Evolutionary conservation across 2,329 filamentous ascomycete species (phyloP).

Genomic region (Akanthomyces dipterigenus): DNA sequence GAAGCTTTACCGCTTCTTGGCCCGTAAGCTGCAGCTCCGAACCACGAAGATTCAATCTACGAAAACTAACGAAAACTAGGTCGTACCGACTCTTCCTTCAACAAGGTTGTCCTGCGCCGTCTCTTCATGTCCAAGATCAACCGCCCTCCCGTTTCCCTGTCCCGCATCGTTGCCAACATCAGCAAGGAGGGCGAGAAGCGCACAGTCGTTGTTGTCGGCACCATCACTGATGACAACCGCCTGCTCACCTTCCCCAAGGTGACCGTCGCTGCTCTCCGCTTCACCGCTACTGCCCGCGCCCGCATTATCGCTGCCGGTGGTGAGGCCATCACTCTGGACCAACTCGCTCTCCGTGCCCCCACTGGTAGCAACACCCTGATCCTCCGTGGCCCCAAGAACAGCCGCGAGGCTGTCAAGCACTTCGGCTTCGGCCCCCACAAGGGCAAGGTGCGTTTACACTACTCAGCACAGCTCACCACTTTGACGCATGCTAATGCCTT

Average conservation of each 20-base stretch:
- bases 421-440: slow-evolving; percentile 98
- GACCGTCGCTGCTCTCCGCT: slow-evolving; percentile 87
- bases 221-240: slow-evolving; percentile 97
- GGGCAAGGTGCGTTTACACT: slow-evolving; percentile 68
- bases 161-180: slow-evolving; percentile 72
- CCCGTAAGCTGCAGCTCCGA: slow-evolving; percentile 58
- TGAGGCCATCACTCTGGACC: slow-evolving; percentile 91
- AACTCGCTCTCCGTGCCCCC: slow-evolving; percentile 90
- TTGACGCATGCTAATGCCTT: slow-evolving; percentile 25
- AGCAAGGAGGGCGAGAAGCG: slow-evolving; percentile 63
- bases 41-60: neutral
- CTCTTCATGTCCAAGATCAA: slow-evolving; percentile 99
- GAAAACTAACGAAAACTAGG: slow-evolving; percentile 40
- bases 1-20: slow-evolving; percentile 96
- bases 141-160: slow-evolving; percentile 90
- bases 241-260: slow-evolving; percentile 86
- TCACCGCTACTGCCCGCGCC: slow-evolving; percentile 92
- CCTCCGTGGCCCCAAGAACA: slow-evolving; percentile 96
- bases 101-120: slow-evolving; percentile 95
- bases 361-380: slow-evolving; percentile 96
- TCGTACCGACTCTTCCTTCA: slow-evolving; percentile 96
- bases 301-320: slow-evolving; percentile 90
- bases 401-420: slow-evolving; percentile 97
- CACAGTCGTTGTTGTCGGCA: slow-evolving; percentile 90
- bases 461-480: neutral